Evolutionary conservation across 257 asterid genomes (phyloP).

Genomic region (Nicotiana paniculata): DNA sequence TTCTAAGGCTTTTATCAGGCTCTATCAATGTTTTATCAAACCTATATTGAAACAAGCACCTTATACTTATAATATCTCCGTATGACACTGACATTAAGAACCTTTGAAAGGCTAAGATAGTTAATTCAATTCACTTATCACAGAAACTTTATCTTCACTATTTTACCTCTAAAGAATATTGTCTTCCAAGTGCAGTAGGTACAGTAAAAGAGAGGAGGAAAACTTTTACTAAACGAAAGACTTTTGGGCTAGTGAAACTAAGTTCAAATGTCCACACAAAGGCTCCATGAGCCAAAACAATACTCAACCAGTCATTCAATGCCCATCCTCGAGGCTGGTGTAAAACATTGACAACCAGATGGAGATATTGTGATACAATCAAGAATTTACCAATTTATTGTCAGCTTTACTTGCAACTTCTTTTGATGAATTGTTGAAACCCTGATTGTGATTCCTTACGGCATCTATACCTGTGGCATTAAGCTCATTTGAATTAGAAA

Average conservation of each 20-base stretch:
- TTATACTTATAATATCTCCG: not conserved
- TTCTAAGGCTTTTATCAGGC: not conserved
- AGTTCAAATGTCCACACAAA: not conserved
- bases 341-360: not conserved
- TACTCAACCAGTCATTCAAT: not conserved
- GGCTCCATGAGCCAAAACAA: not conserved
- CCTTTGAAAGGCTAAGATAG: not conserved
- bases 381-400: conserved; percentile 15
- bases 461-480: conserved; percentile 20
- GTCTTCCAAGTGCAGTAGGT: not conserved
- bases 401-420: conserved; percentile 12
- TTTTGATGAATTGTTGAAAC: conserved; percentile 16
- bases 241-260: not conserved
- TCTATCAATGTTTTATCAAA: not conserved
- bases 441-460: conserved; percentile 10
- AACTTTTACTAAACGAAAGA: not conserved
- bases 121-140: not conserved
- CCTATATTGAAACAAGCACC: not conserved
- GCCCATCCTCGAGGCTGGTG: not conserved
- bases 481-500: conserved; percentile 1
- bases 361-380: conserved; percentile 3
- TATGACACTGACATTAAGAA: not conserved
- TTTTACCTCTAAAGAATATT: not conserved
- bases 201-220: not conserved
- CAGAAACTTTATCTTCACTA: not conserved